phyloP scores from a whole-genome alignment of 164 flowering plant species.

The Vitis cinerea region DNA sequence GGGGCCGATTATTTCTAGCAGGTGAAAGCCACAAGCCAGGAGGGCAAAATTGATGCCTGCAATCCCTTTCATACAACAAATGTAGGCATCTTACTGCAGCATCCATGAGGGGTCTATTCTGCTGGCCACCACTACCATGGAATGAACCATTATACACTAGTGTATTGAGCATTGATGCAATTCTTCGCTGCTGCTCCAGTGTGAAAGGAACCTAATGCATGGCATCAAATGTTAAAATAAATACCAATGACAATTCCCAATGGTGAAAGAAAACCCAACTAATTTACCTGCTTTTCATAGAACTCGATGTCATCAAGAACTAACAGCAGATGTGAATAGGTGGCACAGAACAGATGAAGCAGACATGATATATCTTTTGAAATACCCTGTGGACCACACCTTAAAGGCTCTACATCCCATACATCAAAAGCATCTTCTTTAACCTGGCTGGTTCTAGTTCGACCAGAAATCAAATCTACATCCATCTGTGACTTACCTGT shows the following conservation, averaged over 20 bases:
- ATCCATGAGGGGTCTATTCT: slow-evolving; percentile 63
- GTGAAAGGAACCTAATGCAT: slow-evolving; percentile 74
- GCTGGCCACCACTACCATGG: slow-evolving; percentile 36
- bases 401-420: slow-evolving; percentile 79
- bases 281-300: slow-evolving; percentile 89
- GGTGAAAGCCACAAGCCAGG: slow-evolving; percentile 89
- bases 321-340: slow-evolving; percentile 82
- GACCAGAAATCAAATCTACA: slow-evolving; percentile 17
- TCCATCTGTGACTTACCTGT: slow-evolving; percentile 62
- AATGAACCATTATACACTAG: slow-evolving; percentile 81
- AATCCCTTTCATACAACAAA: slow-evolving; percentile 92
- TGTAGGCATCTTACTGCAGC: slow-evolving; percentile 87
- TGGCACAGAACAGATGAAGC: slow-evolving; percentile 85
- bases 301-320: slow-evolving; percentile 96
- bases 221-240: slow-evolving; percentile 16
- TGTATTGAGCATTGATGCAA: slow-evolving; percentile 80
- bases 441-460: slow-evolving; percentile 16
- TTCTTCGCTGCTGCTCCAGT: slow-evolving; percentile 79
- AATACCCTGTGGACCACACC: slow-evolving; percentile 64
- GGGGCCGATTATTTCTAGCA: slow-evolving; percentile 69
- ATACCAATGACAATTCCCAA: slow-evolving; percentile 1
- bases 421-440: slow-evolving; percentile 36
- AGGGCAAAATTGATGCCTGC: slow-evolving; percentile 90
- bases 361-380: slow-evolving; percentile 60
- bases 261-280: neutral